These are phyloP conservation scores for Penicillium paneum DNA, from an alignment of 2,329 filamentous ascomycete genomes.

Conservation along the genomic window DNA sequence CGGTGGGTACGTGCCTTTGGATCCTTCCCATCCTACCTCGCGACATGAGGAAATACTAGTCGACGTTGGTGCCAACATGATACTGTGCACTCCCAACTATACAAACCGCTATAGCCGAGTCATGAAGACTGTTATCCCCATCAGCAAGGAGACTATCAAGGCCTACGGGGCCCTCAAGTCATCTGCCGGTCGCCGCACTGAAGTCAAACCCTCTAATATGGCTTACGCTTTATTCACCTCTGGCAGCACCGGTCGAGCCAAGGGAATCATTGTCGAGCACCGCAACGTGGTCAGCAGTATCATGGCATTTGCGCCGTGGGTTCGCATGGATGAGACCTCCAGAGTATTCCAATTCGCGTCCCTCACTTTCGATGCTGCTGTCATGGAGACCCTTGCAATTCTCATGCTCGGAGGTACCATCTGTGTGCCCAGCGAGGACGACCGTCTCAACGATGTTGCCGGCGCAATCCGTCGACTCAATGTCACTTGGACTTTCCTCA, in stretches of 20 bases:
- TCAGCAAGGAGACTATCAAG: slow-evolving; percentile 33
- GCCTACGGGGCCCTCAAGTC: slow-evolving; percentile 23
- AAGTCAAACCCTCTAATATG: slow-evolving; percentile 26
- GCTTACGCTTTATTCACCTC: slow-evolving; percentile 39
- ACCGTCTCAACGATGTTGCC: slow-evolving; percentile 48
- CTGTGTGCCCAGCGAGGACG: slow-evolving; percentile 47
- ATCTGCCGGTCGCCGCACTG: not conserved
- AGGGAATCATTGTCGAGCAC: slow-evolving; percentile 39
- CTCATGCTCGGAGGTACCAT: slow-evolving; percentile 46
- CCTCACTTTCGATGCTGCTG: slow-evolving; percentile 46
- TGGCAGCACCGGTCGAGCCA: slow-evolving; percentile 38
- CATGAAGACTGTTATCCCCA: slow-evolving; percentile 32
- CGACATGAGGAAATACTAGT: slow-evolving; percentile 34
- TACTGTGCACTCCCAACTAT: slow-evolving; percentile 35
- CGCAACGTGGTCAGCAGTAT: slow-evolving; percentile 32
- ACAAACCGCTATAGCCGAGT: slow-evolving; percentile 27
- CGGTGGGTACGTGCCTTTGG: slow-evolving; percentile 35
- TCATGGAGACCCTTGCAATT: slow-evolving; percentile 41
- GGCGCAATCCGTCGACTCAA: slow-evolving; percentile 50
- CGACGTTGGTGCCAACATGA: slow-evolving; percentile 31
- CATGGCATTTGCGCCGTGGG: slow-evolving; percentile 30
- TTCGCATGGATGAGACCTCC: slow-evolving; percentile 23
- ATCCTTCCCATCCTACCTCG: slow-evolving; percentile 35
- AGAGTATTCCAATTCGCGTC: slow-evolving; percentile 46
- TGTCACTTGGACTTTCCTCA: slow-evolving; percentile 48